These are phyloP conservation scores for Zoysia japonica DNA, from an alignment of 176 grass and related monocot species.

Conservation along the genomic window DNA sequence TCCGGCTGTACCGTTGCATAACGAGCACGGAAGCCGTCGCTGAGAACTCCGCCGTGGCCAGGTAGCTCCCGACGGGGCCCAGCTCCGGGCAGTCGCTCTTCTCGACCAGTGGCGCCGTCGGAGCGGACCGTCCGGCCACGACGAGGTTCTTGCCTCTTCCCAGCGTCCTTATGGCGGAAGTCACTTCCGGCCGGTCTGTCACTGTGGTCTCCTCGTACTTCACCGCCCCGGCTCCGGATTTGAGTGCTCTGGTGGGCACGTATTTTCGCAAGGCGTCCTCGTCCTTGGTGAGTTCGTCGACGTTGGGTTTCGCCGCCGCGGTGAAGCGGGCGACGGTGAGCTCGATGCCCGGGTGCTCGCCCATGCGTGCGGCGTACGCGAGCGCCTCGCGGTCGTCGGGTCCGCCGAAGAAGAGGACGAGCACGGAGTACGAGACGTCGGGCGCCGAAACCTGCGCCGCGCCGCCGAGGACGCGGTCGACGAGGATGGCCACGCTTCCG, in stretches of 20 bases:
- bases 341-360: constrained; percentile 56
- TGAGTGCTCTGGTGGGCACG: background rate
- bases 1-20: constrained; percentile 48
- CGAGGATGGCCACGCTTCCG: constrained; percentile 52
- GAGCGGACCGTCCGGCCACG: constrained; percentile 41
- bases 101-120: constrained; percentile 30
- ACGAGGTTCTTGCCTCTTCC: constrained; percentile 46
- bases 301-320: no score
- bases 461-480: constrained; percentile 54
- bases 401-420: constrained; percentile 75
- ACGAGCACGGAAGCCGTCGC: constrained; percentile 52
- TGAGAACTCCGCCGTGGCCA: constrained; percentile 62
- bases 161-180: constrained; percentile 25
- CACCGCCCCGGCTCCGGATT: constrained; percentile 7
- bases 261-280: constrained; percentile 35
- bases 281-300: constrained; percentile 27
- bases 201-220: constrained; percentile 49
- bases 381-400: constrained; percentile 76
- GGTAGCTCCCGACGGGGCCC: constrained; percentile 48
- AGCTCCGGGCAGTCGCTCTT: constrained; percentile 59
- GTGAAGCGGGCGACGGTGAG: constrained; percentile 53
- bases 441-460: constrained; percentile 42
- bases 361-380: constrained; percentile 54
- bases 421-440: constrained; percentile 47
- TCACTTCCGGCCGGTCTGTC: constrained; percentile 13